Evolutionary conservation across 2,329 filamentous ascomycete species (phyloP), one percentile per base, ranked within the genome.

Genomic region (Paraphoma sp.): DNA sequence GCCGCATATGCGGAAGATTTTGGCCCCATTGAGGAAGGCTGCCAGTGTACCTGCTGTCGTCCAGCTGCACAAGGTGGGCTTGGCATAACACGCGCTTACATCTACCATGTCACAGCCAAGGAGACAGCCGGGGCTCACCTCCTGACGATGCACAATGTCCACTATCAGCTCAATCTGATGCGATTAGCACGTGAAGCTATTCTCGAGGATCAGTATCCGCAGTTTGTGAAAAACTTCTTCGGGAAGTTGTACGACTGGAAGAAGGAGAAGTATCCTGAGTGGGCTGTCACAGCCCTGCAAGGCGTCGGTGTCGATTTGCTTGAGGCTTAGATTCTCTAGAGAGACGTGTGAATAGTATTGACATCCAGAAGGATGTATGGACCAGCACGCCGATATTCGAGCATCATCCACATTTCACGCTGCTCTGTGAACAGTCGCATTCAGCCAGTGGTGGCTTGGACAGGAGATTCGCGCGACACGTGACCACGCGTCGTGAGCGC

Each of bases 61-160:
- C 80, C 86, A 16, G 79, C 80, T 45, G 83, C 83, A 5, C 83
- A 90, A 30, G 91, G 89, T 29, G 89, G 90, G 0, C 80, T 97
- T 61, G 92, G 90, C 14, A 86, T 98, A 63, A 96, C 93, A 3
- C 84, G 91, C 61, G 93, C 95, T 3, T 97, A 93, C 77, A 87
- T 98, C 46, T 89, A 97, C 74, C 95, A 99, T 79, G 87, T 97
- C 62, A 89, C 91, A 0, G 89, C 90, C 29, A 99, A 99, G 79
- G 95, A 99, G 81, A 99, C 95, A 0, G 93, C 92, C 1, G 92
- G 94, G 7, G 95, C 96, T 14, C 87, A 90, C 79, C 71, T 90
- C 73, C 80, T 99, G 52, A 97, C 92, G 0, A 92, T 98, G 72
- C 95, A 99, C 77, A 99, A 99, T 72, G 92, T 99, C 28, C 92